These are phyloP conservation scores for Psidium friedrichsthalianum DNA, from an alignment of 345 rosid species.

Conservation along the genomic window DNA sequence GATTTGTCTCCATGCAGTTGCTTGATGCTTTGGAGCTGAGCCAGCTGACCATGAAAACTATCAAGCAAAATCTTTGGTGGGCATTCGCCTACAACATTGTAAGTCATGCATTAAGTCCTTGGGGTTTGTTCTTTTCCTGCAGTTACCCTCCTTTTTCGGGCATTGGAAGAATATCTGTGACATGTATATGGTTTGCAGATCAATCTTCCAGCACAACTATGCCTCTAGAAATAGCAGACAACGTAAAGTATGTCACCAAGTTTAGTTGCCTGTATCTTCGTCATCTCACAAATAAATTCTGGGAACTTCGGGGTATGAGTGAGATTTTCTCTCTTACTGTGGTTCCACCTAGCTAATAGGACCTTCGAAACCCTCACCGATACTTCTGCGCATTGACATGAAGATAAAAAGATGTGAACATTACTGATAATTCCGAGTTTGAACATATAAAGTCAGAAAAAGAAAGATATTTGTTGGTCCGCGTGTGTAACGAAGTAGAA, in stretches of 20 bases:
- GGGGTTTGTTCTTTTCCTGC: not conserved
- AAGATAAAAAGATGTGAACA: not conserved
- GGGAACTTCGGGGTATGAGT: not conserved
- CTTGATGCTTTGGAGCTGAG: conserved; percentile 93
- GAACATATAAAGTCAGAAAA: not conserved
- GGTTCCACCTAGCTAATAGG: not conserved
- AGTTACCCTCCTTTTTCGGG: not conserved
- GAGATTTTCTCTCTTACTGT: not conserved
- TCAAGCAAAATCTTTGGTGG: conserved; percentile 98
- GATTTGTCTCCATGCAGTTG: conserved; percentile 34
- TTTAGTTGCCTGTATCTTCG: not conserved
- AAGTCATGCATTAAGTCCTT: conserved; percentile 12
- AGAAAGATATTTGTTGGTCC: not conserved
- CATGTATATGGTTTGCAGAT: not conserved
- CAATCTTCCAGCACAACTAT: not conserved
- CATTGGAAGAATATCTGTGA: not conserved
- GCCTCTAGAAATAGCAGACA: not conserved
- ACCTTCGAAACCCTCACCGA: not conserved
- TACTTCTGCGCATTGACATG: not conserved
- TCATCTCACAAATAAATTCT: not conserved
- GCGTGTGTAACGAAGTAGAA: not conserved
- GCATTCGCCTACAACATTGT: conserved; percentile 97
- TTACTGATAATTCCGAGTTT: not conserved
- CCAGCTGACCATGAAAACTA: conserved; percentile 90
- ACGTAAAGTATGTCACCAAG: not conserved